Evolutionary conservation across 2,329 filamentous ascomycete genomes (phyloP), one percentile per base, ranked within the genome.

Genomic region (Penicillium psychrosexuale): DNA sequence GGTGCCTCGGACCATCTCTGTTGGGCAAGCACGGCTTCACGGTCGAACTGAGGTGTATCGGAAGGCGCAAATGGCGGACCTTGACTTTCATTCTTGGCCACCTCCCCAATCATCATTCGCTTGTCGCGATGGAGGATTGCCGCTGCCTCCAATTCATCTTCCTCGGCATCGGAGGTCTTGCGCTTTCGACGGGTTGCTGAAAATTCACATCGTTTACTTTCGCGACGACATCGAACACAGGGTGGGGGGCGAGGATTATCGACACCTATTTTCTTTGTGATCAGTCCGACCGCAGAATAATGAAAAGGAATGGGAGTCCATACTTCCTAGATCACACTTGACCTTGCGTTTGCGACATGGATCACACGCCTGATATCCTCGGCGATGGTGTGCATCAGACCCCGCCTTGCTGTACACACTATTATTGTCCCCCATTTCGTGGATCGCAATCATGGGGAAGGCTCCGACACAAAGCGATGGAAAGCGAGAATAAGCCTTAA

Each of bases 171-270:
- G 27, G 77, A 84, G 45, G 82, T 82, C 80, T 94, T 95, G 70
- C 91, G 85, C 84, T 97, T 97, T 69, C 94, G 86, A 47, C 94
- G 84, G 31, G 92, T 97, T 19, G 91, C 90, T 59, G 91, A 96
- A 79, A 99, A 99, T 81, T 88, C 96, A 79, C 94, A 99, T 67
- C 96, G 88, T 74, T 97, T 97, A 77, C 88, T 91, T 79, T 99
- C 94, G 63, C 94, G 87, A 50, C 91, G 88, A 72, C 94, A 99
- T 69, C 94, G 86, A 56, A 93, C 89, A 73, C 94, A 99, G 2
- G 94, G 94, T 52, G 93, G 93, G 66, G 96, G 91, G 74, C 92
- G 86, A 24, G 94, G 94, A 66, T 94, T 93, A 76, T 97, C 94
- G 70, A 97, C 93, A 67, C 75, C 76, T 78, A 51, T 50, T 42